Evolutionary conservation across 306 rosid genomes (phyloP), one percentile per base, ranked within the genome.

Genomic region (Quercus engelmannii): DNA sequence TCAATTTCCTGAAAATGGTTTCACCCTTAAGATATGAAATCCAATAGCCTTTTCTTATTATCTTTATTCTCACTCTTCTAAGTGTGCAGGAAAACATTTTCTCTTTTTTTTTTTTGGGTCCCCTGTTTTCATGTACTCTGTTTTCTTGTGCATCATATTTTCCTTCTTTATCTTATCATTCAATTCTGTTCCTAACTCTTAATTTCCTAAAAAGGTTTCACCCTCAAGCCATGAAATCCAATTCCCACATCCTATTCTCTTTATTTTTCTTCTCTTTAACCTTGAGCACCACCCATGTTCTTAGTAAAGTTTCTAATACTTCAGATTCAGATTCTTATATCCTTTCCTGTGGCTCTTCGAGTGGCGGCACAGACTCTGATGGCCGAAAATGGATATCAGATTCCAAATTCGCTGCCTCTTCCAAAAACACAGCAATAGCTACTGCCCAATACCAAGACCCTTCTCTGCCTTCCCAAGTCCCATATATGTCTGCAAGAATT

Each of bases 401-500:
- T 85, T 79, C 79, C 52, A 64, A 63, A 46, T 80, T 59, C 18
- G 31, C 85, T 7, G 31, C 68, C 12, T 30, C 85, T 67, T 62
- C 80, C 18, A 12, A 52, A 8, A 61, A 80, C 20, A 43, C 87
- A 2, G 38, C 30, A 20, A 55, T 57, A 2, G 79, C 77, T 7
- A 78, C 61, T 38, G 85, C 89, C 19, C 74, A 74, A 63, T 28
- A 64, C 64, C 84, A 80, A 85, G 89, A 83, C 38, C 91, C 91
- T 67, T 83, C 87, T 41, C 77, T 88, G 33, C 91, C 89, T 61
- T 85, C 91, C 18, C 80, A 67, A 69, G 68, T 55, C 15, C 91
- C 91, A 14, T 88, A 88, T 80, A 78, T 85, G 89, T 51, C 87
- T 9, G 87, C 87, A 49, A 83, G 91, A 69, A 85, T 85, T 74